Evolutionary conservation across 208 protist species (phyloP), one percentile per base, ranked within the genome.

Genomic region (Leishmania aethiopica): DNA sequence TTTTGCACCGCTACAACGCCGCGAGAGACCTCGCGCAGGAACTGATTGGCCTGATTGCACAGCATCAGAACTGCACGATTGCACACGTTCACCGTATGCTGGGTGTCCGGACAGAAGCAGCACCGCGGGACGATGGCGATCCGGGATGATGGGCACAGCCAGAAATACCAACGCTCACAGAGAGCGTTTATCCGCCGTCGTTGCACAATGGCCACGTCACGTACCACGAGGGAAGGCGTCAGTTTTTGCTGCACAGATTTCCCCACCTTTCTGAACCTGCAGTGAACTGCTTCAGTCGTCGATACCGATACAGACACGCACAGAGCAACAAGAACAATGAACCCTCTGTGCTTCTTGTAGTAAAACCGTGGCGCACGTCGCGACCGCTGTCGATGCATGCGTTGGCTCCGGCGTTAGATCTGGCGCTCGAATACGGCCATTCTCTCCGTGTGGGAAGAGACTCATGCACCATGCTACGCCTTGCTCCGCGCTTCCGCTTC

Each of bases 1-100:
- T 83, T 10, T 77, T 90, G 1, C 89, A 92, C 75, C 78, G 77
- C 11, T 92, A 90, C 81, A 92, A 92, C 57, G 82, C 82, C 25
- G 79, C 81, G 0, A 90, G 82, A 60, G 89, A 92, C 32, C 49
- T 85, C 25, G 87, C 83, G 15, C 79, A 87, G 25, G 75, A 83
- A 25, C 47, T 90, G 25, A 81, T 92, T 45, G 51, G 72, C 5
- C 55, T 90, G 49, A 76, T 86, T 25, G 89, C 89, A 11, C 77
- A 85, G n/a, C 72, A 51, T 32, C 42, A 77, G 25, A 45, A 73
- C 22, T 85, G 83, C 81, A 84, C 80, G 6, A 78, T 89, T 4
- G 79, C 81, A 19, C 82, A 89, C n/a, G 81, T 82, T 10, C 82
- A 92, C 83, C 42, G 49, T 17, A 37, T 84, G 35, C 66, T 89